Conservation (phyloP, 495 filamentous ascomycete species). For the Penicillium taxi region DNA sequence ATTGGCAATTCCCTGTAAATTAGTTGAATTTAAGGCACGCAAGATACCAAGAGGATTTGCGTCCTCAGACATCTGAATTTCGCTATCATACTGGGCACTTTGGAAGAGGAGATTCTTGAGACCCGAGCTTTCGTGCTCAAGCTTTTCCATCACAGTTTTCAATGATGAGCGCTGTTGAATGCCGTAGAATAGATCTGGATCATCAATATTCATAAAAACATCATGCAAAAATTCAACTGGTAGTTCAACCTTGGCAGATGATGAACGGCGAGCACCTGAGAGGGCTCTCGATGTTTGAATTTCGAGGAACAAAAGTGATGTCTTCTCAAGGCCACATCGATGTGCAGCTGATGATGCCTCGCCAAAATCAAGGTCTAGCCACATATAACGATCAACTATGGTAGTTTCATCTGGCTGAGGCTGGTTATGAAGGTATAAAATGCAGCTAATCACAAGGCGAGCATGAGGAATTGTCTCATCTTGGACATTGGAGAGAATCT, state of each 20-base stretch:
- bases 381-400: conserved; percentile 66
- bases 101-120: conserved; percentile 84
- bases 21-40: conserved; percentile 38
- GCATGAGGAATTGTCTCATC: conserved; percentile 40
- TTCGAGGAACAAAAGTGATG: conserved; percentile 76
- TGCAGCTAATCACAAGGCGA: conserved; percentile 61
- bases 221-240: conserved; percentile 61
- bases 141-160: conserved; percentile 62
- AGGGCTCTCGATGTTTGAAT: conserved; percentile 50
- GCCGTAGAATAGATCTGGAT: conserved; percentile 95
- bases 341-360: conserved; percentile 69
- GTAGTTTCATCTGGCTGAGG: conserved; percentile 65
- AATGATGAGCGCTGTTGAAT: conserved; percentile 71
- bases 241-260: conserved; percentile 47
- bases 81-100: conserved; percentile 84
- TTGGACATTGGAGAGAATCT: conserved; percentile 20
- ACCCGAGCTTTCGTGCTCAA: conserved; percentile 89
- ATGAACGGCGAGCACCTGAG: conserved; percentile 58
- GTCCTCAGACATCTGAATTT: conserved; percentile 52
- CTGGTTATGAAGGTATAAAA: conserved; percentile 86
- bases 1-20: conserved; percentile 41
- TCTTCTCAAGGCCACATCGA: conserved; percentile 76
- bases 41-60: conserved; percentile 37
- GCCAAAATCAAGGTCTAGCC: conserved; percentile 77
- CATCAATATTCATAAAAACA: conserved; percentile 85